These are phyloP conservation scores for Neohortaea acidophila DNA, from an alignment of 495 filamentous ascomycete genomes.

Conservation along the genomic window DNA sequence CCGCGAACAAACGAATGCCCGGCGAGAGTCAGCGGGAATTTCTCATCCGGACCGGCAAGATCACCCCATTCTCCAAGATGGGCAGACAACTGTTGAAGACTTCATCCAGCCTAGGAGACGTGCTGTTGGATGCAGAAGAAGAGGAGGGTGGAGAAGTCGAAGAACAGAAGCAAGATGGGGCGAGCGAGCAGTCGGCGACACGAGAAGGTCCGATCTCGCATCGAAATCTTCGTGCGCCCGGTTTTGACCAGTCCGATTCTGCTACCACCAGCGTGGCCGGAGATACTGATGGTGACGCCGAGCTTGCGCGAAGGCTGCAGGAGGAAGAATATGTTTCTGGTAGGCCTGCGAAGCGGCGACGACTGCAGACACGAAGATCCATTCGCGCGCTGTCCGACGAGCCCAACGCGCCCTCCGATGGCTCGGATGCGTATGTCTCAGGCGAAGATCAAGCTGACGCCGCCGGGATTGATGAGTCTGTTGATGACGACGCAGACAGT, in stretches of 20 bases:
- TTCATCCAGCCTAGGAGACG: conserved; percentile 38
- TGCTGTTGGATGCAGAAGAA: conserved; percentile 62
- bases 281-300: conserved; percentile 8
- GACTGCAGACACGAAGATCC: conserved; percentile 12
- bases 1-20: conserved; percentile 43
- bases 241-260: conserved; percentile 43
- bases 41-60: conserved; percentile 89
- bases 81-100: conserved; percentile 16
- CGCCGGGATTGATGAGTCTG: conserved; percentile 19
- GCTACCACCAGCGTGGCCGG: conserved; percentile 18
- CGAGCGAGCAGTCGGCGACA: no score
- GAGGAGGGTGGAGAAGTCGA: conserved; percentile 20
- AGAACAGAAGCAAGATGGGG: conserved; percentile 27
- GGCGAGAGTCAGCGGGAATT: conserved; percentile 77
- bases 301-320: conserved; percentile 10
- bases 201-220: conserved; percentile 43
- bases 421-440: conserved; percentile 22
- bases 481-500: conserved; percentile 31
- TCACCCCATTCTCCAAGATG: conserved; percentile 80
- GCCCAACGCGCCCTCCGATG: conserved; percentile 7
- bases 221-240: conserved; percentile 64
- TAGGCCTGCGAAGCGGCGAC: conserved; percentile 14
- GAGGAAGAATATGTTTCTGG: conserved; percentile 16
- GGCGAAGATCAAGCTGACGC: conserved; percentile 17
- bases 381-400: conserved; percentile 2